phyloP scores from a whole-genome alignment of 306 rosid species.

The Vigna radiata region DNA sequence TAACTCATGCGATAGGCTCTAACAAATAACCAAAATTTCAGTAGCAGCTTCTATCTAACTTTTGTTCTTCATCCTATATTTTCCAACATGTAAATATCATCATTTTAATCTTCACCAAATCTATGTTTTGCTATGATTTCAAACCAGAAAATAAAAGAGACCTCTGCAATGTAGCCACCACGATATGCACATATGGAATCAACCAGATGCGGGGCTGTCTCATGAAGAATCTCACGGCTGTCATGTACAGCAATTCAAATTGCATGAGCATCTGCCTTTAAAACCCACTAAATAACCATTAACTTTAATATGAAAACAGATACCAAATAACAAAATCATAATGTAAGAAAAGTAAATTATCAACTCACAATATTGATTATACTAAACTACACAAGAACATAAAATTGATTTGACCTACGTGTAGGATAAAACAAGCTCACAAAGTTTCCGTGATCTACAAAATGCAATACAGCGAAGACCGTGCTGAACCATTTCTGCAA shows the following conservation, averaged over 20 bases:
- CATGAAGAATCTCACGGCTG: constrained; percentile 89
- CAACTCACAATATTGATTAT: constrained; percentile 28
- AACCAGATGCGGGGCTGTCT: constrained; percentile 74
- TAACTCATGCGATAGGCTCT: background rate
- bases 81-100: background rate
- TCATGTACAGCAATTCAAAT: constrained; percentile 40
- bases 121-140: background rate
- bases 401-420: constrained; percentile 69
- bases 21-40: background rate
- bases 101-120: background rate
- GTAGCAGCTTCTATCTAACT: background rate
- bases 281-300: constrained; percentile 26
- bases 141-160: constrained; percentile 15
- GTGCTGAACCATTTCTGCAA: constrained; percentile 98
- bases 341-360: constrained; percentile 37
- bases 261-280: constrained; percentile 39
- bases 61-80: background rate
- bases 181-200: constrained; percentile 83
- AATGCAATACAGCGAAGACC: constrained; percentile 96
- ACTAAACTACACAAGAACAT: constrained; percentile 44
- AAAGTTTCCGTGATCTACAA: constrained; percentile 89
- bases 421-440: constrained; percentile 81
- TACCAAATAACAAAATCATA: constrained; percentile 18
- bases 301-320: constrained; percentile 35
- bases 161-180: constrained; percentile 92